These are phyloP conservation scores for Boletus sp. DNA, from an alignment of 768 basidiomycete genomes.

Conservation along the genomic window DNA sequence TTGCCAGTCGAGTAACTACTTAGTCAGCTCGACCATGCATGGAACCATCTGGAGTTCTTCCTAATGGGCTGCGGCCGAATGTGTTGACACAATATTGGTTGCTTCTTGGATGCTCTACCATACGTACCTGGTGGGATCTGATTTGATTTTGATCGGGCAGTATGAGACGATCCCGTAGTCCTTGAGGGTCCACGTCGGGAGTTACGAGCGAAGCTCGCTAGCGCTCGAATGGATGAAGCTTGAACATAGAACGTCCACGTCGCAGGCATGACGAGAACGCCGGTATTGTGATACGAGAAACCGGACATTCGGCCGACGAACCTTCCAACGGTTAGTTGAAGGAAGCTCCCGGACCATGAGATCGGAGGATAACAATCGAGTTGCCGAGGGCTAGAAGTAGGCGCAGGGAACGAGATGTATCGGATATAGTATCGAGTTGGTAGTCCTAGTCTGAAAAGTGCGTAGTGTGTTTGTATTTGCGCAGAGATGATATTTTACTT, in stretches of 20 bases:
- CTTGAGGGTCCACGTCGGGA: not conserved
- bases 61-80: not conserved
- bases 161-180: not conserved
- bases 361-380: too few relatives aligned
- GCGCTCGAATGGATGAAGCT: not conserved
- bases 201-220: not conserved
- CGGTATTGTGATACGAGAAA: not conserved
- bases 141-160: not conserved
- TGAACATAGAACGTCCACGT: not conserved
- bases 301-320: not conserved
- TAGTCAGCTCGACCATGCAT: not conserved
- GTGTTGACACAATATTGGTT: not conserved
- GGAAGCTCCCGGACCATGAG: too few relatives aligned
- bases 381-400: not conserved
- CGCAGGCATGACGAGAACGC: not conserved
- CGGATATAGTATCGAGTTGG: not conserved
- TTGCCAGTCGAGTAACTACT: not conserved
- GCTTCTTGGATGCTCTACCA: not conserved
- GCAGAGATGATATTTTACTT: too few relatives aligned
- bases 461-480: not conserved
- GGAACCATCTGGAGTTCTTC: not conserved
- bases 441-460: not conserved
- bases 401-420: not conserved
- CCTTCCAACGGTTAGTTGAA: too few relatives aligned
- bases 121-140: not conserved